Evolutionary conservation across 140 eudicot species (phyloP).

Genomic region (Erigeron philadelphicus): DNA sequence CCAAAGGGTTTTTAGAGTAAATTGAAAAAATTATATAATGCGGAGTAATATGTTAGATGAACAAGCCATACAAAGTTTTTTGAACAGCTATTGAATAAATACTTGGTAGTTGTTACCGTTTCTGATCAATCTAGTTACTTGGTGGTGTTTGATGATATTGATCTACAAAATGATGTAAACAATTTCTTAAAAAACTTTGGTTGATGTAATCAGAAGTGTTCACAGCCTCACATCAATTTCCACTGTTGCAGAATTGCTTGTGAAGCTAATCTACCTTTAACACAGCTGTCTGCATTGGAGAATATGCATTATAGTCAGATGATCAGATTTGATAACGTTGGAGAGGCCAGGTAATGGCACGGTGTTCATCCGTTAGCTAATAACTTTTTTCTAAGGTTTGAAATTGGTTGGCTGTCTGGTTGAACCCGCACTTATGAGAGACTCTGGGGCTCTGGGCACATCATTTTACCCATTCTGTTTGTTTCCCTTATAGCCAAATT

Average conservation of each 20-base stretch:
- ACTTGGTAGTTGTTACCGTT: constrained; percentile 14
- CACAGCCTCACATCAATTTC: constrained; percentile 12
- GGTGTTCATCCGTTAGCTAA: not conserved
- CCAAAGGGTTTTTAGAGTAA: no score
- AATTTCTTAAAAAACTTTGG: not conserved
- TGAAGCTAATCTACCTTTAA: constrained; percentile 51
- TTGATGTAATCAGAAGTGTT: constrained; percentile 11
- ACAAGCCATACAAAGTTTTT: no score
- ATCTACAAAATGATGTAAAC: not conserved
- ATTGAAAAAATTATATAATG: no score
- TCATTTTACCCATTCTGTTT: no score
- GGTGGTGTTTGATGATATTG: constrained; percentile 4
- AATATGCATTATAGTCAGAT: constrained; percentile 95
- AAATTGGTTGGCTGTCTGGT: no score
- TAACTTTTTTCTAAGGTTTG: no score
- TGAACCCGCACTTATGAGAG: no score
- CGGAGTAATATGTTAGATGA: no score
- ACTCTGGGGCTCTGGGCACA: no score
- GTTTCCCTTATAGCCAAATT: no score
- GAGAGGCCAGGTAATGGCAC: constrained; percentile 76
- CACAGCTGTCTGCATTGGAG: constrained; percentile 76
- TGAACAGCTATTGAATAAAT: not conserved
- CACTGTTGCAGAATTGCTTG: constrained; percentile 64
- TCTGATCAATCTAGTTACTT: constrained; percentile 9
- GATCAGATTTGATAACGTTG: constrained; percentile 90